phyloP scores from a whole-genome alignment of 2,329 filamentous ascomycete species.

The Pseudogymnoascus sp. region DNA sequence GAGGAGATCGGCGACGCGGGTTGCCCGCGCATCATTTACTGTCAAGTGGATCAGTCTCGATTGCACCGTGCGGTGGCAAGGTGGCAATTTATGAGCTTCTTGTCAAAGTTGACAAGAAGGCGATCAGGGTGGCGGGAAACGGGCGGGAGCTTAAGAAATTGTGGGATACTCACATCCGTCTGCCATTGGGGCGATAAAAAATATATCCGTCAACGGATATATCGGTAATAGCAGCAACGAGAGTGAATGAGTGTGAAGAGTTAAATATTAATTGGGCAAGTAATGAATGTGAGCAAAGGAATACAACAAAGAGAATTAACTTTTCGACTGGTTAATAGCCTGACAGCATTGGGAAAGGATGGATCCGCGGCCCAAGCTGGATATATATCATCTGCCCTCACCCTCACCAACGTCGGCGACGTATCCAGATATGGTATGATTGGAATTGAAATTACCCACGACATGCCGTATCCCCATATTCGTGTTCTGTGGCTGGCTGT shows the following conservation, averaged over 20 bases:
- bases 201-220: constrained; percentile 5
- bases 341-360: background rate
- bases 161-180: constrained; percentile 25
- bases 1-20: constrained; percentile 53
- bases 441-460: constrained; percentile 5
- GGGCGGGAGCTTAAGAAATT: constrained; percentile 7
- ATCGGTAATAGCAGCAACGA: background rate
- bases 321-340: constrained; percentile 8
- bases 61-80: constrained; percentile 1
- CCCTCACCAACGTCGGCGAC: constrained; percentile 6
- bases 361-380: constrained; percentile 1
- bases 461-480: constrained; percentile 4
- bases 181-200: constrained; percentile 20
- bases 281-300: constrained; percentile 12
- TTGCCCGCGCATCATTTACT: constrained; percentile 54
- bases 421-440: constrained; percentile 7
- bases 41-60: constrained; percentile 14
- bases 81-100: constrained; percentile 2
- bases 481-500: constrained; percentile 7
- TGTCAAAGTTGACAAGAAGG: background rate
- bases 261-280: constrained; percentile 15
- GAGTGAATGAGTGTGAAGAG: constrained; percentile 11
- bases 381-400: constrained; percentile 4
- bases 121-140: background rate
- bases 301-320: constrained; percentile 9